Evolutionary conservation across 371 early-diverging fungal species (phyloP).

Genomic region (Ordospora pajunii): DNA sequence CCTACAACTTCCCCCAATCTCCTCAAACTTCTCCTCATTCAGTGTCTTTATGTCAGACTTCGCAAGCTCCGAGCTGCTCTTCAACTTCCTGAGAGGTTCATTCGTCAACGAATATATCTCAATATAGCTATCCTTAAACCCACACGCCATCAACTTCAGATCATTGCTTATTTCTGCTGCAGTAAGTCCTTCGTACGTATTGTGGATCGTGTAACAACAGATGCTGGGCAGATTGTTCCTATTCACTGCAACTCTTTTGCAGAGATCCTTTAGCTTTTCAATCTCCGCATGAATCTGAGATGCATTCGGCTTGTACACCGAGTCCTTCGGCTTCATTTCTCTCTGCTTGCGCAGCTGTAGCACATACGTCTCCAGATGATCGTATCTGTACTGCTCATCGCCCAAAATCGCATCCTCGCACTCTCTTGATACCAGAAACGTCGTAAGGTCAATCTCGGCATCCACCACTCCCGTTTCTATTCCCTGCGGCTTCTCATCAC

Average conservation of each 20-base stretch:
- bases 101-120: slow-evolving; percentile 61
- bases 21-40: slow-evolving; percentile 57
- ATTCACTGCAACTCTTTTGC: slow-evolving; percentile 69
- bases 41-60: slow-evolving; percentile 51
- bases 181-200: slow-evolving; percentile 68
- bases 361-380: slow-evolving; percentile 69
- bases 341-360: slow-evolving; percentile 63
- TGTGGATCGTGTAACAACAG: slow-evolving; percentile 90
- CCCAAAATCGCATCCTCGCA: slow-evolving; percentile 65
- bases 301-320: slow-evolving; percentile 39
- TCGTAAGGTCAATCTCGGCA: slow-evolving; percentile 41
- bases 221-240: slow-evolving; percentile 75
- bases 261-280: slow-evolving; percentile 69
- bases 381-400: slow-evolving; percentile 68
- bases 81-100: slow-evolving; percentile 55
- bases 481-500: slow-evolving; percentile 47
- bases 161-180: slow-evolving; percentile 57
- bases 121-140: slow-evolving; percentile 58
- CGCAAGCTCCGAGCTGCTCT: slow-evolving; percentile 48
- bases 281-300: slow-evolving; percentile 58
- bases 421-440: slow-evolving; percentile 54
- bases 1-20: slow-evolving; percentile 56
- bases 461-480: slow-evolving; percentile 47
- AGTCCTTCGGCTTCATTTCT: slow-evolving; percentile 42
- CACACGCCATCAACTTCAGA: slow-evolving; percentile 56